Percentiles rank a stretch among this genome's conserved stretches.
phyloP scores from a whole-genome alignment of 2,329 filamentous ascomycete species.

The Botrytis fabae region DNA sequence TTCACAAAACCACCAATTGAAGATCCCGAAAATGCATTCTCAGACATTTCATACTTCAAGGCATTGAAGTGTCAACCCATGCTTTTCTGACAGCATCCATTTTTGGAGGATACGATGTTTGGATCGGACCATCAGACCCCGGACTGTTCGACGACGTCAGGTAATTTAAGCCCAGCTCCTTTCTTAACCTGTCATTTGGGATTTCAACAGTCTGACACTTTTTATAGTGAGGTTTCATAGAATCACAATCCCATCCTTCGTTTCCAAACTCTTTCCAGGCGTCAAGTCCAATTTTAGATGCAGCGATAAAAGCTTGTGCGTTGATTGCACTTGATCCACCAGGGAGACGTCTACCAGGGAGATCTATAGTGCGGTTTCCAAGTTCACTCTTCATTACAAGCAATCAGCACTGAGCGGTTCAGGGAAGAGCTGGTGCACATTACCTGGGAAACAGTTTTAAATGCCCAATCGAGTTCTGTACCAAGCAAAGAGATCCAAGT shows the following conservation, averaged over 20 bases:
- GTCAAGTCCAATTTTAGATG: constrained; percentile 38
- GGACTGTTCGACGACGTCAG: not conserved
- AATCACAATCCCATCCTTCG: constrained; percentile 45
- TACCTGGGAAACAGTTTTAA: constrained; percentile 44
- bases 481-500: constrained; percentile 27
- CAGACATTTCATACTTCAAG: not conserved
- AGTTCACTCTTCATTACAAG: constrained; percentile 1
- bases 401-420: constrained; percentile 6
- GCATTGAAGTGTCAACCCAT: constrained; percentile 9
- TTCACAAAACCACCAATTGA: constrained; percentile 5
- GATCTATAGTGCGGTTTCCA: constrained; percentile 27
- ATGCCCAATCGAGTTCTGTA: constrained; percentile 46
- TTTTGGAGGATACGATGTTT: not conserved
- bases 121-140: not conserved
- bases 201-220: constrained; percentile 38
- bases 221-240: constrained; percentile 42
- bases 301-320: constrained; percentile 33
- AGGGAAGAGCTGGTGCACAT: constrained; percentile 16
- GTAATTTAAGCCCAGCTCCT: constrained; percentile 2
- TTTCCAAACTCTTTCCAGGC: constrained; percentile 46
- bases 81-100: not conserved
- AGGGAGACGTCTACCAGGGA: constrained; percentile 39
- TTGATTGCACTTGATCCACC: constrained; percentile 44
- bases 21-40: not conserved
- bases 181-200: not conserved